Evolutionary conservation across 306 rosid species (phyloP).

Genomic region (Prunus padus): DNA sequence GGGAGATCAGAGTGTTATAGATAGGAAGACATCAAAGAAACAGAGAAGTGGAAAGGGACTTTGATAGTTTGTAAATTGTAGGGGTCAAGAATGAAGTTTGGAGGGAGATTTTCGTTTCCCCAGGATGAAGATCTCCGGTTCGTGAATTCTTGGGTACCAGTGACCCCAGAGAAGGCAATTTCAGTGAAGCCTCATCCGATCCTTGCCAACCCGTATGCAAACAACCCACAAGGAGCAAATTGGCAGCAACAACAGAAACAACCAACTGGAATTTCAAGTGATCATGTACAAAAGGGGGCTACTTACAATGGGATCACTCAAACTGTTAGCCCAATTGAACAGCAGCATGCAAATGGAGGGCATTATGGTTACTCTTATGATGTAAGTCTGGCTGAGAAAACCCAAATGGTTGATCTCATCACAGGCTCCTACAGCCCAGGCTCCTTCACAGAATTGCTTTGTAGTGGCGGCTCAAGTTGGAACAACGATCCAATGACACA

Average conservation of each 20-base stretch:
- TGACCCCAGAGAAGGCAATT: conserved; percentile 49
- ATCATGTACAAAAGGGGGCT: conserved; percentile 26
- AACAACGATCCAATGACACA: conserved; percentile 32
- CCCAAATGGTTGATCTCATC: conserved; percentile 20
- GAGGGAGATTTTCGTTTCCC: conserved; percentile 32
- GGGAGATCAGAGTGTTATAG: not conserved
- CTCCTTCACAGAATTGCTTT: conserved; percentile 23
- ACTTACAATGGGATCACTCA: conserved; percentile 31
- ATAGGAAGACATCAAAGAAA: not conserved
- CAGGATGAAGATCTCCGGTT: conserved; percentile 31
- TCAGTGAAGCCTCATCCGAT: conserved; percentile 25
- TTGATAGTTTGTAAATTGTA: conserved; percentile 23
- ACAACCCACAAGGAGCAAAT: conserved; percentile 25
- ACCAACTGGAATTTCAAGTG: conserved; percentile 24
- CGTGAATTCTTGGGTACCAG: conserved; percentile 44
- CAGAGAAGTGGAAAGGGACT: not conserved
- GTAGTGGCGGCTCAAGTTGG: conserved; percentile 27
- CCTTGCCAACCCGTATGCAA: conserved; percentile 27
- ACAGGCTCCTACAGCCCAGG: conserved; percentile 17
- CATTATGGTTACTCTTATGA: conserved; percentile 7
- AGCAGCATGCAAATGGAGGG: conserved; percentile 23
- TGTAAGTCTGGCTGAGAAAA: conserved; percentile 24
- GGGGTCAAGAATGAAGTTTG: conserved; percentile 43
- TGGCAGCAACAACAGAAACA: conserved; percentile 25
- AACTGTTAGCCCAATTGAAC: conserved; percentile 31